These are phyloP conservation scores for Moesziomyces globuligerus DNA, from an alignment of 1,284 basidiomycete genomes.

Conservation along the genomic window DNA sequence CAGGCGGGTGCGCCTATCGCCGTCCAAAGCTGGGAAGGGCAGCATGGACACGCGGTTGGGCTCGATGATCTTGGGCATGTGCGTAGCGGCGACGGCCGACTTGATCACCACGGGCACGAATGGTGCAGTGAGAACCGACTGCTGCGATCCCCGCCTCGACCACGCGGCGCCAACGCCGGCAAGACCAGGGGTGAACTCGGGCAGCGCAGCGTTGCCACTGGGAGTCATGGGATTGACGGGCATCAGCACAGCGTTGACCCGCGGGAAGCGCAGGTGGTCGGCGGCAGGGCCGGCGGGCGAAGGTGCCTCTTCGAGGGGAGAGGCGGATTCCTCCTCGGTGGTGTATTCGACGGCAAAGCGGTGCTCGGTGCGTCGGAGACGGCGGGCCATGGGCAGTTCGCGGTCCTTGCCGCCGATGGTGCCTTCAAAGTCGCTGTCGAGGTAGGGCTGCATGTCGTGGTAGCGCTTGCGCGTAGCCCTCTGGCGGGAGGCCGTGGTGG, in stretches of 20 bases:
- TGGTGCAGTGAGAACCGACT: conserved; percentile 3
- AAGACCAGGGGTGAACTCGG: conserved; percentile 37
- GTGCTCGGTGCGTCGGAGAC: conserved; percentile 35
- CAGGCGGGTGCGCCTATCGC: conserved; percentile 19
- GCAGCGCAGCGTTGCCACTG: conserved; percentile 1
- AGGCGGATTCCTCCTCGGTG: conserved; percentile 36
- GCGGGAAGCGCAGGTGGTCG: conserved; percentile 4
- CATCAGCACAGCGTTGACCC: conserved; percentile 11
- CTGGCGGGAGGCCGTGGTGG: conserved; percentile 36
- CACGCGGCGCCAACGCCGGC: conserved; percentile 43
- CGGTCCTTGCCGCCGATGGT: conserved; percentile 54
- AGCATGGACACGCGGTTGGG: conserved; percentile 23
- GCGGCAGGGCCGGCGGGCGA: not conserved
- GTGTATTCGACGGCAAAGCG: conserved; percentile 43
- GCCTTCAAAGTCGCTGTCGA: conserved; percentile 57
- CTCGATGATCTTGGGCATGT: conserved; percentile 28
- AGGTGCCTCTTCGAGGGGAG: conserved; percentile 9
- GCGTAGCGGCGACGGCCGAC: conserved; percentile 2
- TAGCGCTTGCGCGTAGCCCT: conserved; percentile 30
- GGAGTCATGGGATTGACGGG: conserved; percentile 6
- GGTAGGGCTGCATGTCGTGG: conserved; percentile 31
- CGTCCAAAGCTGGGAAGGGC: conserved; percentile 25
- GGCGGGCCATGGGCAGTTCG: conserved; percentile 51
- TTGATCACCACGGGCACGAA: conserved; percentile 1
- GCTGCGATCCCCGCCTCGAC: conserved; percentile 16